A percentile compares a stretch with the other conserved stretches of the same genome.
These are phyloP conservation scores for Taphrina sp. DNA, from an alignment of 1,139 yeast genomes.

Conservation along the genomic window DNA sequence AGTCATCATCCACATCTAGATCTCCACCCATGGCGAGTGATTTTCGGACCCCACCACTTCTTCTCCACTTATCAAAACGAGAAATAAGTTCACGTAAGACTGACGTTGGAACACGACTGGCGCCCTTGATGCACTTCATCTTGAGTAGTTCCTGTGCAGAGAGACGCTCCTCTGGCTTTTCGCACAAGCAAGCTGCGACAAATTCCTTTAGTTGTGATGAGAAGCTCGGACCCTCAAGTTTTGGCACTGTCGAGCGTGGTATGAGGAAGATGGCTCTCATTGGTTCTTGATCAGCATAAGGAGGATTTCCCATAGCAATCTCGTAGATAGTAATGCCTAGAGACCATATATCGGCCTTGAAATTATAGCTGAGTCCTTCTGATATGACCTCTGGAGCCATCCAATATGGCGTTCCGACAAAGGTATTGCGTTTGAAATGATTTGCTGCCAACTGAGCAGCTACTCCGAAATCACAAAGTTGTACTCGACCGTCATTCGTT, in stretches of 20 bases:
- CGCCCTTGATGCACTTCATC: slow-evolving; percentile 65
- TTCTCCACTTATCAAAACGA: slow-evolving; percentile 71
- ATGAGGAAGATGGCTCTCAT: slow-evolving; percentile 91
- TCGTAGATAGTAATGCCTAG: slow-evolving; percentile 91
- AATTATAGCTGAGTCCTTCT: slow-evolving; percentile 83
- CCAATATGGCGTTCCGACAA: slow-evolving; percentile 99
- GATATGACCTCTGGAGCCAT: slow-evolving; percentile 99
- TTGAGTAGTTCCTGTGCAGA: slow-evolving; percentile 80
- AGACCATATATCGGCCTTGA: slow-evolving; percentile 87
- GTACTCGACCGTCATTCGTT: slow-evolving; percentile 83
- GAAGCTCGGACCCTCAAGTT: slow-evolving; percentile 86
- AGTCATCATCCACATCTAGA: slow-evolving; percentile 28
- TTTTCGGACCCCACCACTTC: slow-evolving; percentile 46
- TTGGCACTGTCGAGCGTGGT: slow-evolving; percentile 88
- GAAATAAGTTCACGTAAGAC: slow-evolving; percentile 74
- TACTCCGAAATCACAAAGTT: slow-evolving; percentile 95
- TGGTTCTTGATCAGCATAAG: slow-evolving; percentile 93
- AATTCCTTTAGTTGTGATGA: slow-evolving; percentile 76
- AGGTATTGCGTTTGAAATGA: slow-evolving; percentile 78
- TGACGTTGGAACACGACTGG: slow-evolving; percentile 60
- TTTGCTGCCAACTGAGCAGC: slow-evolving; percentile 89
- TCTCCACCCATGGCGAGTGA: slow-evolving; percentile 23
- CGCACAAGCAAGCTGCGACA: slow-evolving; percentile 88
- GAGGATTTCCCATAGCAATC: slow-evolving; percentile 96
- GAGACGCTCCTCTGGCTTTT: slow-evolving; percentile 84